A percentile compares a stretch with the other conserved stretches of the same genome.
These are phyloP conservation scores for Haplosporangium gracile DNA, from an alignment of 192 early-diverging fungal species.

Conservation along the genomic window DNA sequence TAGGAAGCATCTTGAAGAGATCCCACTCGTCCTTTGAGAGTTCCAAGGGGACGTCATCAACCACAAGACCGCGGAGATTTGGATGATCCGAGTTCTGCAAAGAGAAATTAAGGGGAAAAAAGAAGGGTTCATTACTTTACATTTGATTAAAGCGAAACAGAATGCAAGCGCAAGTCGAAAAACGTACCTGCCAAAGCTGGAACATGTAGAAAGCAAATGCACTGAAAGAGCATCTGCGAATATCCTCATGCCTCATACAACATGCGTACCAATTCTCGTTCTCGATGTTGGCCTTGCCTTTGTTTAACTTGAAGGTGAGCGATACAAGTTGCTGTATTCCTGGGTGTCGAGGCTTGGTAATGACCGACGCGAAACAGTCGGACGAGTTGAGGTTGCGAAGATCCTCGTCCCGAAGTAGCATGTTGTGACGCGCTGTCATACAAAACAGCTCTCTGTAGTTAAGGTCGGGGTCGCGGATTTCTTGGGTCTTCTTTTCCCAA, in stretches of 20 bases:
- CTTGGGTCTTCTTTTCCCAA: background rate
- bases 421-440: conserved; percentile 11
- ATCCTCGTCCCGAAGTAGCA: conserved; percentile 22
- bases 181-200: conserved; percentile 32
- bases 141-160: background rate
- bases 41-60: background rate
- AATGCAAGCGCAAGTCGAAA: background rate
- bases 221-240: conserved; percentile 21
- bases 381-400: conserved; percentile 22
- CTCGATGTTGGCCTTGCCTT: conserved; percentile 10
- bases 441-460: conserved; percentile 21
- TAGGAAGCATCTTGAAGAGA: conserved; percentile 23
- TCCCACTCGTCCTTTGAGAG: conserved; percentile 1
- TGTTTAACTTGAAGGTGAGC: conserved; percentile 17
- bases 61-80: background rate
- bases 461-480: background rate
- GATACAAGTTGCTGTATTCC: conserved; percentile 6
- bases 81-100: conserved; percentile 11
- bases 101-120: background rate
- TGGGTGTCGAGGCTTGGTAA: background rate
- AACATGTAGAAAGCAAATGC: conserved; percentile 34
- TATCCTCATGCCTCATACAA: conserved; percentile 21
- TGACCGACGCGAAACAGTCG: conserved; percentile 11
- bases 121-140: background rate
- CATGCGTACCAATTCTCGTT: conserved; percentile 25